Evolutionary conservation across 2,329 filamentous ascomycete species (phyloP).

Genomic region (Trichophyton benhamiae): DNA sequence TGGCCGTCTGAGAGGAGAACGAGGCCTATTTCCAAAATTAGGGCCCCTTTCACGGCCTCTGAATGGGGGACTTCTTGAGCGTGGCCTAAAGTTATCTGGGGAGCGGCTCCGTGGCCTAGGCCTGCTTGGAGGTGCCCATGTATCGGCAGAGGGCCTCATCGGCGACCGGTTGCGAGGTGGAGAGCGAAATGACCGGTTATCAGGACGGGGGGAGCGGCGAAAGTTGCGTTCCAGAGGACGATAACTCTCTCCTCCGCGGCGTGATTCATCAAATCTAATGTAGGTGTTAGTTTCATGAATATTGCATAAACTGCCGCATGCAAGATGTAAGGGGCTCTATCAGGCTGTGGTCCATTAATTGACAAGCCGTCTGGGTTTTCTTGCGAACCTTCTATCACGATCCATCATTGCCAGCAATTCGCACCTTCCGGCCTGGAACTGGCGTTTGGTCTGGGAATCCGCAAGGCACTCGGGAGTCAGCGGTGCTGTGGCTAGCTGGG

Average conservation of each 20-base stretch:
- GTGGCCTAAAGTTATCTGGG: constrained; percentile 27
- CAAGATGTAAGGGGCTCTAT: background rate
- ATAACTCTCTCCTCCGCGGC: constrained; percentile 34
- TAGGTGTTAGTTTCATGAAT: background rate
- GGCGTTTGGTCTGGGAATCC: background rate
- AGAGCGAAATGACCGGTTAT: constrained; percentile 26
- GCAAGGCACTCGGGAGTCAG: background rate
- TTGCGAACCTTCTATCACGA: constrained; percentile 6
- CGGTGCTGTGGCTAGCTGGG: background rate
- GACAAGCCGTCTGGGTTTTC: background rate
- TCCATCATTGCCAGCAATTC: background rate
- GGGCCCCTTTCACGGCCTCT: constrained; percentile 25
- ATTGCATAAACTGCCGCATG: background rate
- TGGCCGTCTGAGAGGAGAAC: constrained; percentile 29
- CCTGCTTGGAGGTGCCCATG: constrained; percentile 29
- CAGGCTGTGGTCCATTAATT: background rate
- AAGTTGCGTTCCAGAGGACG: constrained; percentile 24
- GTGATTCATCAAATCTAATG: constrained; percentile 21
- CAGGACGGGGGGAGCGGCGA: constrained; percentile 27
- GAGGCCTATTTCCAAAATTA: constrained; percentile 23
- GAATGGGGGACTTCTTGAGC: constrained; percentile 30
- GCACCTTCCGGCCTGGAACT: background rate
- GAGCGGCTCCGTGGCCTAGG: constrained; percentile 33
- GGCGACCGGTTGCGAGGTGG: constrained; percentile 29
- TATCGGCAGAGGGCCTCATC: constrained; percentile 27